Conservation (phyloP, 2,329 filamentous ascomycete species). For the Aspergillus cejpii region DNA sequence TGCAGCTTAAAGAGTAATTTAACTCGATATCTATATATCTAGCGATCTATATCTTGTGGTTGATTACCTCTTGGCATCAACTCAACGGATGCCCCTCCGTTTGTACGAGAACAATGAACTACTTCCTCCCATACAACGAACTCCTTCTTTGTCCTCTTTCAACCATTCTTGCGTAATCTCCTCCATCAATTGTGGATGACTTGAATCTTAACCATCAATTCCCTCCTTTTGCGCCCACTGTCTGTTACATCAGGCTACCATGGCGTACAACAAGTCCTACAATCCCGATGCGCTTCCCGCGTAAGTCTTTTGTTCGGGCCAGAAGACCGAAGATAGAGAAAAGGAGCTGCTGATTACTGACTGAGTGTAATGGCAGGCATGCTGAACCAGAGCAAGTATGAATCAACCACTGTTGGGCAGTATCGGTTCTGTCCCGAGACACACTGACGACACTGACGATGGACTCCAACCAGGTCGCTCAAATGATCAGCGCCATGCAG, state of each 20-base stretch:
- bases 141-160: neutral
- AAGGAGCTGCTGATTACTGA: slow-evolving; percentile 15
- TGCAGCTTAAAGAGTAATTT: too few relatives aligned
- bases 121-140: neutral
- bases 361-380: slow-evolving; percentile 47
- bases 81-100: slow-evolving; percentile 20
- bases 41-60: too few relatives aligned
- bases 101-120: neutral
- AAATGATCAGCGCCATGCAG: slow-evolving; percentile 38
- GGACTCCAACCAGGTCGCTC: slow-evolving; percentile 36
- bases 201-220: slow-evolving; percentile 2
- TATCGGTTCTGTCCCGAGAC: neutral
- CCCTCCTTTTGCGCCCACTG: neutral
- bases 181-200: neutral
- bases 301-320: slow-evolving; percentile 49
- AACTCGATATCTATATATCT: too few relatives aligned
- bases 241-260: slow-evolving; percentile 41
- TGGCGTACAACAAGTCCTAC: slow-evolving; percentile 92
- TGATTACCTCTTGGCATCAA: slow-evolving; percentile 11
- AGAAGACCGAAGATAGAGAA: neutral
- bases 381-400: slow-evolving; percentile 66
- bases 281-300: slow-evolving; percentile 93
- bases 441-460: too few relatives aligned
- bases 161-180: neutral
- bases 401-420: neutral